Conservation (phyloP, 148 eudicot species). For the Rhododendron mucronatum region DNA sequence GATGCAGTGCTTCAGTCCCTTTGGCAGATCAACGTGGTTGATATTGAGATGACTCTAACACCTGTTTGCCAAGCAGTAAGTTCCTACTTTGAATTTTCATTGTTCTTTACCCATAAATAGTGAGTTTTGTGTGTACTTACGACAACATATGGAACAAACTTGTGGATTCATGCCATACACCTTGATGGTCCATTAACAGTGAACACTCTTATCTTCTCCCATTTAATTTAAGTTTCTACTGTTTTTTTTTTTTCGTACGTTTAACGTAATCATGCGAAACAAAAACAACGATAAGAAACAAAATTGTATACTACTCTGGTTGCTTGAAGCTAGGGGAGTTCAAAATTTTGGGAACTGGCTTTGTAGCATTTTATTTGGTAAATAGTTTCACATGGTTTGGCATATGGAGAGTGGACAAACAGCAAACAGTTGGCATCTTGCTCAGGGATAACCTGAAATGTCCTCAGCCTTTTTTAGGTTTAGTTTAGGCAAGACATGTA, state of each 20-base stretch:
- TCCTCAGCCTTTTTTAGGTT: not conserved
- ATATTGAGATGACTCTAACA: slow-evolving; percentile 77
- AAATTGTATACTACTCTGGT: not conserved
- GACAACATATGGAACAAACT: not conserved
- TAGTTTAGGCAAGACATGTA: not conserved
- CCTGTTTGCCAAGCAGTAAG: slow-evolving; percentile 88
- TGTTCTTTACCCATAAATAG: not conserved
- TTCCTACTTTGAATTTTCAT: slow-evolving; percentile 11
- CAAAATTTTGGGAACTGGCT: not conserved
- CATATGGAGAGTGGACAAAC: not conserved
- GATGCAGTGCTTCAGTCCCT: slow-evolving; percentile 78
- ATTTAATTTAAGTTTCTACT: not conserved
- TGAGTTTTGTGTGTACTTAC: not conserved
- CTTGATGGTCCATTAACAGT: not conserved
- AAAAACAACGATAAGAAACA: not conserved
- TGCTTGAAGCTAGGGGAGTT: not conserved
- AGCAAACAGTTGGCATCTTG: slow-evolving; percentile 7
- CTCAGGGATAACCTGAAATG: not conserved
- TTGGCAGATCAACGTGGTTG: slow-evolving; percentile 93
- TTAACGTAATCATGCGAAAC: not conserved
- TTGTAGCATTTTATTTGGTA: not conserved
- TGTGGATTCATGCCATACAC: not conserved
- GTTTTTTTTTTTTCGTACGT: no score
- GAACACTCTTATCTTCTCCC: not conserved
- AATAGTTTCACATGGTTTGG: not conserved